Conservation (phyloP, 768 basidiomycete species). For the Collybia nuda region DNA sequence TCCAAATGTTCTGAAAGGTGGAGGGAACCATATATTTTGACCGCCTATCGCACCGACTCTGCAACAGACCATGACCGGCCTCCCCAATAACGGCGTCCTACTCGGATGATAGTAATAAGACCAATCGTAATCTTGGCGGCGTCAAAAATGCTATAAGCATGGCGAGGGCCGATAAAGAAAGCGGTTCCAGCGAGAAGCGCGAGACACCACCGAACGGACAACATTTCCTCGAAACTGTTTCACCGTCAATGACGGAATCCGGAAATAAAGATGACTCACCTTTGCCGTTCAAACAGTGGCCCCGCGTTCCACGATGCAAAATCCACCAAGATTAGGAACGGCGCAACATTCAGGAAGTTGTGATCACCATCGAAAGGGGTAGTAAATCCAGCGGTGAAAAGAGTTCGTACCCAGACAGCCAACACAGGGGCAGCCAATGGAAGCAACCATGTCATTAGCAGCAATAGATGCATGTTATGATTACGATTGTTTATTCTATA, state of each 20-base stretch:
- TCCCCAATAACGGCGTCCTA: conserved; percentile 53
- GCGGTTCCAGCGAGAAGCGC: conserved; percentile 47
- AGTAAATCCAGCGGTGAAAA: conserved; percentile 74
- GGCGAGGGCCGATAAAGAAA: conserved; percentile 67
- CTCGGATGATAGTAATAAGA: conserved; percentile 41
- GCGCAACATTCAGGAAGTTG: conserved; percentile 60
- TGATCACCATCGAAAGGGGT: conserved; percentile 86
- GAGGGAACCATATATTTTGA: too few species aligned
- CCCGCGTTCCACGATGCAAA: conserved; percentile 51
- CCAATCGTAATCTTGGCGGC: conserved; percentile 48
- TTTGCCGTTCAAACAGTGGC: conserved; percentile 41
- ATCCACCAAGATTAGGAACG: conserved; percentile 65
- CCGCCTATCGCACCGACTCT: too few species aligned
- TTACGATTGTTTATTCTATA: conserved; percentile 34
- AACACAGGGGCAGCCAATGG: conserved; percentile 78
- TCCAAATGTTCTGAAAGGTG: too few species aligned
- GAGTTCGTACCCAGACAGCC: conserved; percentile 87
- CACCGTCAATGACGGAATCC: not conserved
- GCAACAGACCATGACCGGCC: conserved; percentile 29
- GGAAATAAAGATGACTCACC: conserved; percentile 23
- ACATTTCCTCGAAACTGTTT: conserved; percentile 35
- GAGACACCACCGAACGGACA: conserved; percentile 57
- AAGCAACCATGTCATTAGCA: conserved; percentile 80
- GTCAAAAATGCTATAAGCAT: conserved; percentile 67
- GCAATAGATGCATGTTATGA: conserved; percentile 60